Evolutionary conservation across 352 stramenopile species (phyloP), one percentile per base, ranked within the genome.

Genomic region (Salisapilia sapeloensis): DNA sequence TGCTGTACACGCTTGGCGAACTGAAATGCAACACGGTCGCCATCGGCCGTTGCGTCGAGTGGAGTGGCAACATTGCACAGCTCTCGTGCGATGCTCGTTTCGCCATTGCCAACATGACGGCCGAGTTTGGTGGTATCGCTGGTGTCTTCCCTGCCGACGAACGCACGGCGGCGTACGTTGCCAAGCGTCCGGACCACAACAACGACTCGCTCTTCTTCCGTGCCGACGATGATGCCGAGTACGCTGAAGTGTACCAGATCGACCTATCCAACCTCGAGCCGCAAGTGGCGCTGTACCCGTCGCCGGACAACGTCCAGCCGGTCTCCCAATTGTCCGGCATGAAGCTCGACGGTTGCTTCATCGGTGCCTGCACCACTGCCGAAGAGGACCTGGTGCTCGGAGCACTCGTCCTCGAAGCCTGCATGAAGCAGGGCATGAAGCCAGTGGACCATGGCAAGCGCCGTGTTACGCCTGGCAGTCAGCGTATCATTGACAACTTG

Each of bases 11-110:
- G 30, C 54, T 86, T 22, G 70, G 74, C 22, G 53, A 83, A 32
- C 59, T 90, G 41, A 90, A 90, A 56, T 81, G 71, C 40, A 86
- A 90, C 53, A 86, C 70, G 4, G 74, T 90, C 15, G 70, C 71
- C 7, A 82, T 79, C 13, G 66, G 57, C 11, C 65, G 71, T 42
- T 78, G 58, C 31, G 65, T 90, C 3, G 69, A 86, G 40, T 90
- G 66, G 60, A 65, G 65, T 31, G 74, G 74, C 45, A 83, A 83
- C 59, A 81, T 86, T 37, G 44, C 50, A 17, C 53, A 62, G 22
- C 56, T 90, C 0, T 85, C 70, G 17, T 82, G 66, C 30, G 74
- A 90, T 39, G 70, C 70, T 14, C 74, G 74, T 10, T 90, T 90
- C 33, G 71, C 74, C 12, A 84, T 90, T 38, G 58, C 44, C 29